phyloP scores from a whole-genome alignment of 148 eudicot genomes.

The Cornus florida region DNA sequence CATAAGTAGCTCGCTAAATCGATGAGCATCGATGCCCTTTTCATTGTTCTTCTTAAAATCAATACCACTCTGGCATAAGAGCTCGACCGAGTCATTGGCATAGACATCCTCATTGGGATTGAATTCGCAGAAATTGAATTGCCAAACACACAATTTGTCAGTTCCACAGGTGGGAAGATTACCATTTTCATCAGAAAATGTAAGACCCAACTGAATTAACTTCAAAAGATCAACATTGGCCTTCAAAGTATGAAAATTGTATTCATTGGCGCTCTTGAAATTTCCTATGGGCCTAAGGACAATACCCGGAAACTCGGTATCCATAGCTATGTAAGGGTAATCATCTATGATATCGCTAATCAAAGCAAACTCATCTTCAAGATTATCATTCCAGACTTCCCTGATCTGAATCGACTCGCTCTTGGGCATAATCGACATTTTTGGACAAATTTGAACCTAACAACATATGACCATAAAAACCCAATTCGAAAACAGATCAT shows the following conservation, averaged over 20 bases:
- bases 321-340: slow-evolving; percentile 22
- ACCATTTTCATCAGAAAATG: slow-evolving; percentile 20
- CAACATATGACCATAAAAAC: slow-evolving; percentile 6
- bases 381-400: slow-evolving; percentile 24
- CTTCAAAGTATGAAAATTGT: not conserved
- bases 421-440: slow-evolving; percentile 9
- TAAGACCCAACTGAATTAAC: slow-evolving; percentile 25
- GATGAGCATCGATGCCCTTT: slow-evolving; percentile 13
- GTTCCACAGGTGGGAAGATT: slow-evolving; percentile 25
- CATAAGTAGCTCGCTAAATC: slow-evolving; percentile 15
- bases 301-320: slow-evolving; percentile 15
- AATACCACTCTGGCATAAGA: slow-evolving; percentile 17
- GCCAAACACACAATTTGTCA: slow-evolving; percentile 17
- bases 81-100: slow-evolving; percentile 11
- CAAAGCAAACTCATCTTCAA: slow-evolving; percentile 15
- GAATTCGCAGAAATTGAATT: slow-evolving; percentile 21
- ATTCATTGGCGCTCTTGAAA: not conserved
- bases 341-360: slow-evolving; percentile 20
- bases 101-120: slow-evolving; percentile 4
- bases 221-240: slow-evolving; percentile 21
- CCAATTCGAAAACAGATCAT: slow-evolving; percentile 6
- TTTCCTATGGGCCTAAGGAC: not conserved
- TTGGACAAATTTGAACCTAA: slow-evolving; percentile 6
- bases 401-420: slow-evolving; percentile 8
- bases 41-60: slow-evolving; percentile 21